Conservation (phyloP, 805 yeast species). For the Schizosaccharomyces lindneri region DNA sequence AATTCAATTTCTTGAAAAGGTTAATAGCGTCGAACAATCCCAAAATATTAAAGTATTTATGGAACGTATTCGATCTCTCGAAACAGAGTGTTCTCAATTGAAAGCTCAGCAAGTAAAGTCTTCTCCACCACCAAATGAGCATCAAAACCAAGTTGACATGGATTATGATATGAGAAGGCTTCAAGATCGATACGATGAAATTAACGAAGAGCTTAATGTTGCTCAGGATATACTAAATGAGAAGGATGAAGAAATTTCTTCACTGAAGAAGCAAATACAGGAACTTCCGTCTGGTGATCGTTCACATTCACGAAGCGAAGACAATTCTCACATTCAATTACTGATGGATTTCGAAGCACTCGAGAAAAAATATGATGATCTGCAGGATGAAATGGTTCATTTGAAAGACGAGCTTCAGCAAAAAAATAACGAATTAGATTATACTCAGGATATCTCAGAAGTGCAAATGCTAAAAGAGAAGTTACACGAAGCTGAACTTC, state of each 20-base stretch:
- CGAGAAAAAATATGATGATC: neutral
- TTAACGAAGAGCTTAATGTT: neutral
- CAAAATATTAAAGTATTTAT: neutral
- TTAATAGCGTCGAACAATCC: neutral
- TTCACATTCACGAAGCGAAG: neutral
- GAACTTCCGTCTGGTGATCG: neutral
- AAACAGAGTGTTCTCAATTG: neutral
- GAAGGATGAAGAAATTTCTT: constrained; percentile 1
- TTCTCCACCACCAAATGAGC: neutral
- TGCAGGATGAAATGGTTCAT: neutral
- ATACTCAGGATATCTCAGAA: neutral
- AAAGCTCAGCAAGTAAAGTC: neutral
- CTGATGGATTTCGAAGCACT: neutral
- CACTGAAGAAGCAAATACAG: neutral
- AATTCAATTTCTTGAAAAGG: neutral
- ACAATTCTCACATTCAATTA: neutral
- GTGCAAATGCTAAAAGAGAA: too few relatives aligned
- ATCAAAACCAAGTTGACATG: neutral
- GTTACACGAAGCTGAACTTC: too few relatives aligned
- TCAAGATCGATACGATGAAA: neutral
- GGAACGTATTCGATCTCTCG: neutral
- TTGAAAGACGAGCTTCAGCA: neutral
- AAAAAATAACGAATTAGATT: neutral
- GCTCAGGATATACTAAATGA: neutral
- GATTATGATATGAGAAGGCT: neutral